phyloP scores from a whole-genome alignment of 306 rosid genomes.

The Cicer judaicum region DNA sequence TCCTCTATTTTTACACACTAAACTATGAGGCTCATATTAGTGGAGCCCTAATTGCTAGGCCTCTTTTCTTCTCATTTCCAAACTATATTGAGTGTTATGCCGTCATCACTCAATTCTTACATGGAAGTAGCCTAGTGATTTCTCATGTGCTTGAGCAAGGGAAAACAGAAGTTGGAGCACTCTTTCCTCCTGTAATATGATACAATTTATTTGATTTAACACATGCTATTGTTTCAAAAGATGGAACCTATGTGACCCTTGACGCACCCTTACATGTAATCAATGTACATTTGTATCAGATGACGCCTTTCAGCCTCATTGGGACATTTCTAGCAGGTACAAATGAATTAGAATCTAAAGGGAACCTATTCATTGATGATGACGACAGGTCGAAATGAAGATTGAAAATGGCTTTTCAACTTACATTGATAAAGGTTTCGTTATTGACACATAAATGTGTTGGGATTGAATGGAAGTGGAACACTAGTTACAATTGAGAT shows the following conservation, averaged over 20 bases:
- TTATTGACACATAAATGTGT: conserved; percentile 69
- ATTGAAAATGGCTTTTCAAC: conserved; percentile 78
- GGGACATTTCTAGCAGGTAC: conserved; percentile 72
- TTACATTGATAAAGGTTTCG: conserved; percentile 66
- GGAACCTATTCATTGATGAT: conserved; percentile 78
- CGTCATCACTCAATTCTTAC: conserved; percentile 79
- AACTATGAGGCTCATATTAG: conserved; percentile 76
- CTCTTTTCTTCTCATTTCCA: conserved; percentile 91
- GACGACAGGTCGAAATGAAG: conserved; percentile 78
- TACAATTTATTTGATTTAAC: conserved; percentile 74
- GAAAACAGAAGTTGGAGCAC: conserved; percentile 66
- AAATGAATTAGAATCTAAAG: conserved; percentile 69
- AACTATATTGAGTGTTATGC: conserved; percentile 61
- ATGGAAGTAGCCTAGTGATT: conserved; percentile 73
- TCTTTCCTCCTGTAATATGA: conserved; percentile 91
- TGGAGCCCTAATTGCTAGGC: conserved; percentile 93
- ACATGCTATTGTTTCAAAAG: conserved; percentile 53
- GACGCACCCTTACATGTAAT: conserved; percentile 82
- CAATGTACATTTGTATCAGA: conserved; percentile 87
- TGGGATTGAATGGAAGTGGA: conserved; percentile 71
- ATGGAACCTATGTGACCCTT: conserved; percentile 67
- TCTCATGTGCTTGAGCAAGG: conserved; percentile 86
- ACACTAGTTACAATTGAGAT: conserved; percentile 52
- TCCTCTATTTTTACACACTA: conserved; percentile 80
- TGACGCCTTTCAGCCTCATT: conserved; percentile 74